Evolutionary conservation across 306 rosid species (phyloP), one percentile per base, ranked within the genome.

Genomic region (Sindora glabra): DNA sequence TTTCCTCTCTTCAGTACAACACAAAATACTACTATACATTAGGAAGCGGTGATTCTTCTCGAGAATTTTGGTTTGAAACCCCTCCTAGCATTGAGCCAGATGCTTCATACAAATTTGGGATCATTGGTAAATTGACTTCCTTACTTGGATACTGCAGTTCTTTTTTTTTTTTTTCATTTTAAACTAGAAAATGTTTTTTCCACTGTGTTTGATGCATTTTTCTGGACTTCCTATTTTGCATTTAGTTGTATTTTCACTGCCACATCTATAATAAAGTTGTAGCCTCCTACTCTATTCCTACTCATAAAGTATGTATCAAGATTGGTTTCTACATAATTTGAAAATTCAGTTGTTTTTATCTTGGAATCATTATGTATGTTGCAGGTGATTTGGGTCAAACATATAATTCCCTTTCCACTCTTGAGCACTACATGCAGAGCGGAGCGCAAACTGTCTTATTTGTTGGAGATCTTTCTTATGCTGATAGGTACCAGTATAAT

Each of bases 341-440:
- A 58, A n/a, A n/a, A 34, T 15, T 22, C 21, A 37, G 9, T 59
- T n/a, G 50, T 62, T 48, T 42, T 69, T 61, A 40, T 13, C n/a
- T n/a, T n/a, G n/a, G n/a, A n/a, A n/a, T n/a, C n/a, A n/a, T n/a
- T n/a, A n/a, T n/a, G 27, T 23, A 50, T 65, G 52, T 72, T 74
- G 70, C 70, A 92, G 98, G 99, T 69, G 99, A 94, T 82, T 51
- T 94, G 94, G 99, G 99, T 39, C 99, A 89, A 79, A 94, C 99
- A 9, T 86, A 72, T 64, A 94, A 94, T 77, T 94, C 99, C 47
- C 86, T 86, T 54, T 86, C 97, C 48, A 94, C 99, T 52, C 90
- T 94, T 67, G 78, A 94, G 48, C 99, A 89, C 69, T 89, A 84
- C 71, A 77, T 86, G 67, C 71, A 82, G 74, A 94, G 95, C 78